Evolutionary conservation across 768 basidiomycete species (phyloP).

Genomic region (Russula virescens): DNA sequence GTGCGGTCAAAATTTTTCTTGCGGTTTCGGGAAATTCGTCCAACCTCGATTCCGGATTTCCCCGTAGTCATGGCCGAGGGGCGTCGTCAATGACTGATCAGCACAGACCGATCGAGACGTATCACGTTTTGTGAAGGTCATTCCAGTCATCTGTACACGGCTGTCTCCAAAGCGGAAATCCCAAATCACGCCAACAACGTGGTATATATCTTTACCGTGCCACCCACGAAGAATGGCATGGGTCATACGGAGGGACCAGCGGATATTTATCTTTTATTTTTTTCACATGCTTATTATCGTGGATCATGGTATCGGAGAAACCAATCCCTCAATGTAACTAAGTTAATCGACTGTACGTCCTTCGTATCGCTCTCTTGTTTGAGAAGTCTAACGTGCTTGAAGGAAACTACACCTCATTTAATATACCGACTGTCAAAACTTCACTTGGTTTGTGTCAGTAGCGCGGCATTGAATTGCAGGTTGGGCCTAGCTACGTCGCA

Average conservation of each 20-base stretch:
- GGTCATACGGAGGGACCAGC: background rate
- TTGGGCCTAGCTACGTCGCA: background rate
- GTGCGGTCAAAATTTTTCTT: background rate
- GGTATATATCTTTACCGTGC: background rate
- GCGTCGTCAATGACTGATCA: too few relatives aligned
- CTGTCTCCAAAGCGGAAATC: background rate
- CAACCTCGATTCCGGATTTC: background rate
- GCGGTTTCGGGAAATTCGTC: too few relatives aligned
- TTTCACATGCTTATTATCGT: background rate
- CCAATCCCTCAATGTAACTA: background rate
- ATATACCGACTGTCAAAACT: background rate
- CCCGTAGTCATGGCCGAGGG: background rate
- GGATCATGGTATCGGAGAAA: background rate
- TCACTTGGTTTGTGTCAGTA: too few relatives aligned
- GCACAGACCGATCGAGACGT: background rate
- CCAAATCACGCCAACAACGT: background rate
- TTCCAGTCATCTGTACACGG: background rate
- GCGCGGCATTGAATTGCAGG: background rate
- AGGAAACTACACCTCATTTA: background rate
- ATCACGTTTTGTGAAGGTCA: background rate
- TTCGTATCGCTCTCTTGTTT: background rate
- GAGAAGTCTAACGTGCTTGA: background rate
- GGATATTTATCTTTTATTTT: background rate
- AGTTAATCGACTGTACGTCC: background rate
- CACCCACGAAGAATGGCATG: too few relatives aligned